Evolutionary conservation across 2,329 filamentous ascomycete genomes (phyloP).

Genomic region (Fusarium sp.): DNA sequence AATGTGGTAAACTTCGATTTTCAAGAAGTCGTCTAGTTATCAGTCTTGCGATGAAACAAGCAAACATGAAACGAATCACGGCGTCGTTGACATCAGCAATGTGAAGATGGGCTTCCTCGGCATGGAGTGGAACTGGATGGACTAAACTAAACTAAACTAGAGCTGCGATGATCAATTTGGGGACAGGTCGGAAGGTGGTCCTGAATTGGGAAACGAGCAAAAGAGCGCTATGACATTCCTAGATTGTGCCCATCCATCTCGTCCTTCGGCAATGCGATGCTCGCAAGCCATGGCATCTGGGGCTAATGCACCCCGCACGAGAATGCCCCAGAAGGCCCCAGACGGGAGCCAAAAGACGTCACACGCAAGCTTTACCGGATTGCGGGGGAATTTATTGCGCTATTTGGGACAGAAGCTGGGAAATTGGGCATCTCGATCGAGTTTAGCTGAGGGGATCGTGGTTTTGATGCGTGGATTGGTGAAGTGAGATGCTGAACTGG

Average conservation of each 20-base stretch:
- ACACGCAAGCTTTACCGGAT: neutral
- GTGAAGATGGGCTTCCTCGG: neutral
- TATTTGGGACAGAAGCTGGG: neutral
- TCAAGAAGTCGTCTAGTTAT: neutral
- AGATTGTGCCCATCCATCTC: neutral
- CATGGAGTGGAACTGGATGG: neutral
- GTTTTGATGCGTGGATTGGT: neutral
- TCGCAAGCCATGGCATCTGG: constrained; percentile 11
- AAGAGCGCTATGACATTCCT: neutral
- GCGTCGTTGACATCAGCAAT: neutral
- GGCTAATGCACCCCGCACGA: constrained; percentile 32
- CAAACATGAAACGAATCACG: neutral
- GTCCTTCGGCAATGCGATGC: constrained; percentile 7
- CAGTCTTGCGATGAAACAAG: neutral
- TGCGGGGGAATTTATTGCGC: neutral
- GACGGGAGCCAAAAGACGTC: neutral
- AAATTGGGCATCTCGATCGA: neutral
- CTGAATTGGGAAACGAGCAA: constrained; percentile 11
- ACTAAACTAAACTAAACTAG: neutral
- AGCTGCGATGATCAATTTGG: neutral
- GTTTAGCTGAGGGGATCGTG: neutral
- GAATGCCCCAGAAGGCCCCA: neutral
- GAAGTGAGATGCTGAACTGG: neutral
- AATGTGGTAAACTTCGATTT: too few species aligned
- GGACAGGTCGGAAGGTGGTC: constrained; percentile 33